phyloP scores from a whole-genome alignment of 2,329 filamentous ascomycete genomes.

The Shiraia sp. region DNA sequence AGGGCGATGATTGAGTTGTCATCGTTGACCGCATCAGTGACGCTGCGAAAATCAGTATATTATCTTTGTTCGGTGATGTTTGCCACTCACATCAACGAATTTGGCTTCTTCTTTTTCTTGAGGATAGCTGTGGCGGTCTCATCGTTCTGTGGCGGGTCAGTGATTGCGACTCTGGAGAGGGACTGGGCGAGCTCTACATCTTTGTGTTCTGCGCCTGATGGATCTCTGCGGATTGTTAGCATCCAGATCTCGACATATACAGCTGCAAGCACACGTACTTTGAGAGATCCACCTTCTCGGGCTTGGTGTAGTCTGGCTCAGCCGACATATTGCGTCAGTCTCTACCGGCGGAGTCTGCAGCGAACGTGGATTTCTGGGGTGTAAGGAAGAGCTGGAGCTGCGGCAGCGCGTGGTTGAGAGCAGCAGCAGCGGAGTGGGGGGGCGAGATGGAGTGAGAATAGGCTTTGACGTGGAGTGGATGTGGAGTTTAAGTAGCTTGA shows the following conservation, averaged over 20 bases:
- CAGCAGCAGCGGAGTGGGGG: slow-evolving; percentile 24
- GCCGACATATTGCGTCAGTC: slow-evolving; percentile 50
- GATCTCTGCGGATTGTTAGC: slow-evolving; percentile 68
- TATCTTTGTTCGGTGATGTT: background rate
- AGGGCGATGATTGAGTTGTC: slow-evolving; percentile 99
- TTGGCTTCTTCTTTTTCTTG: slow-evolving; percentile 99
- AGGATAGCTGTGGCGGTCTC: slow-evolving; percentile 94
- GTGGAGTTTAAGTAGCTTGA: slow-evolving; percentile 42
- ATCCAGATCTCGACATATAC: slow-evolving; percentile 13
- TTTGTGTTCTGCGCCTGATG: slow-evolving; percentile 85
- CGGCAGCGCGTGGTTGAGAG: slow-evolving; percentile 14
- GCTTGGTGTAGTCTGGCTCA: slow-evolving; percentile 54
- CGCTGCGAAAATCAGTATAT: slow-evolving; percentile 59
- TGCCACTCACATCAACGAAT: slow-evolving; percentile 84
- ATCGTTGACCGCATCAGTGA: slow-evolving; percentile 98
- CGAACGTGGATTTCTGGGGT: slow-evolving; percentile 11
- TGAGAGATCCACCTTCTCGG: slow-evolving; percentile 52
- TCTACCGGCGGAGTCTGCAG: slow-evolving; percentile 13
- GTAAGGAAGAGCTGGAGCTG: slow-evolving; percentile 16
- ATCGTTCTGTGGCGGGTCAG: slow-evolving; percentile 66
- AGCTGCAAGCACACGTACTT: slow-evolving; percentile 42
- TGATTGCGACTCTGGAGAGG: slow-evolving; percentile 15
- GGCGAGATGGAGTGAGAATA: slow-evolving; percentile 30
- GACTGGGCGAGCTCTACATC: slow-evolving; percentile 58
- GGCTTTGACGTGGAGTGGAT: slow-evolving; percentile 23